Conservation (phyloP, 2,329 filamentous ascomycete species). For the Ceratocystis colombiana region DNA sequence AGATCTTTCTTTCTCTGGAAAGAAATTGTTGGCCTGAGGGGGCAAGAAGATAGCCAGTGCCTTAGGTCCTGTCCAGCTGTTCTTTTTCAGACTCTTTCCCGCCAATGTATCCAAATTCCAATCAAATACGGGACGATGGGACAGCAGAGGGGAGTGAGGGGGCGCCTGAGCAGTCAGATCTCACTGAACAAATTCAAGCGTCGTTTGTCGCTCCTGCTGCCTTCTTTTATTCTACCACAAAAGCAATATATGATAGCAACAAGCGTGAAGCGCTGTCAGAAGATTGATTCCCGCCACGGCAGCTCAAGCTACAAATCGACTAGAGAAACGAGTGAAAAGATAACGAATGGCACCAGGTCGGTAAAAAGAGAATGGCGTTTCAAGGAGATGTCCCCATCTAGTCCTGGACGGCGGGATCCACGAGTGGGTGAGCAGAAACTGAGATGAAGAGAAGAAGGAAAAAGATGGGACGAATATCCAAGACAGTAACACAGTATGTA, state of each 20-base stretch:
- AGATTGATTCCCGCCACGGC: constrained; percentile 2
- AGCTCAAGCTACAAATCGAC: constrained; percentile 14
- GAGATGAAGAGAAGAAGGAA: constrained; percentile 24
- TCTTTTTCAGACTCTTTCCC: neutral
- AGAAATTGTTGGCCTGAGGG: neutral
- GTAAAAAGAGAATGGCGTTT: constrained; percentile 21
- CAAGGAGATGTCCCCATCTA: constrained; percentile 20
- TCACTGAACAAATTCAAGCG: neutral
- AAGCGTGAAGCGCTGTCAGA: constrained; percentile 22
- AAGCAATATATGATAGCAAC: neutral
- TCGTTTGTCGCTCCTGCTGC: too few relatives aligned
- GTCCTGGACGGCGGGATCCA: constrained; percentile 25
- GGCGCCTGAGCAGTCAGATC: neutral
- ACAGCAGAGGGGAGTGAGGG: neutral
- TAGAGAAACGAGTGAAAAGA: constrained; percentile 15
- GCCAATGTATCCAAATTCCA: neutral
- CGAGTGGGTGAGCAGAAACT: constrained; percentile 25
- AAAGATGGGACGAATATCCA: constrained; percentile 29
- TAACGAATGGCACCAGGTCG: constrained; percentile 19
- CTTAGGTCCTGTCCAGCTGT: neutral
- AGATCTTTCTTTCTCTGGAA: neutral
- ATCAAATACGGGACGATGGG: neutral
- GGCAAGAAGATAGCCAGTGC: neutral
- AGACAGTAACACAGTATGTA: constrained; percentile 28
- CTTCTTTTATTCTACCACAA: constrained; percentile 6